Conservation (phyloP, 352 stramenopile species). For the Thalassiosira mediterranea region DNA sequence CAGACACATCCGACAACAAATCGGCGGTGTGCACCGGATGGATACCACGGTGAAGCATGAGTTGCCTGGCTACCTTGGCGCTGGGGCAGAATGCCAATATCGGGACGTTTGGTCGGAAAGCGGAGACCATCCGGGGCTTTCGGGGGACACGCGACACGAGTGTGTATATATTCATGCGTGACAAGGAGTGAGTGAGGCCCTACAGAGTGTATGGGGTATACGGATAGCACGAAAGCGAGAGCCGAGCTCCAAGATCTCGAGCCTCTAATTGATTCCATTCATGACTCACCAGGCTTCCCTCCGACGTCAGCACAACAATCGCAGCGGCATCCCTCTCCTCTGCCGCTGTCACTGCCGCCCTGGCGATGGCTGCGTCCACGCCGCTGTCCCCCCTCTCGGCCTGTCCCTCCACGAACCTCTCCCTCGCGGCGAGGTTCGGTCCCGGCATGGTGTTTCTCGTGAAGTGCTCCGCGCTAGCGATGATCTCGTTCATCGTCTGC, state of each 20-base stretch:
- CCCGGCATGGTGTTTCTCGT: constrained; percentile 43
- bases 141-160: not conserved
- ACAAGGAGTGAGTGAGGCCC: no score
- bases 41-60: constrained; percentile 79
- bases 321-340: constrained; percentile 57
- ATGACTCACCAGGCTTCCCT: constrained; percentile 56
- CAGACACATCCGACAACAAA: constrained; percentile 35
- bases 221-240: not conserved
- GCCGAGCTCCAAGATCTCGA: not conserved
- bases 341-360: constrained; percentile 65
- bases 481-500: constrained; percentile 91
- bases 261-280: no score
- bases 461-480: constrained; percentile 75
- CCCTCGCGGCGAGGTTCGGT: constrained; percentile 40
- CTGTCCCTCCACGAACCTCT: constrained; percentile 49
- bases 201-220: no score
- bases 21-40: constrained; percentile 70
- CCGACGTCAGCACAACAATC: constrained; percentile 75
- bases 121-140: constrained; percentile 59
- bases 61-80: constrained; percentile 73
- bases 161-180: no score
- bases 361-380: constrained; percentile 63
- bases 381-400: constrained; percentile 24
- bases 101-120: constrained; percentile 75
- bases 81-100: constrained; percentile 80